Base-by-base conservation (phyloP, 208 protist species). In the Zelonia costaricensis region DNA sequence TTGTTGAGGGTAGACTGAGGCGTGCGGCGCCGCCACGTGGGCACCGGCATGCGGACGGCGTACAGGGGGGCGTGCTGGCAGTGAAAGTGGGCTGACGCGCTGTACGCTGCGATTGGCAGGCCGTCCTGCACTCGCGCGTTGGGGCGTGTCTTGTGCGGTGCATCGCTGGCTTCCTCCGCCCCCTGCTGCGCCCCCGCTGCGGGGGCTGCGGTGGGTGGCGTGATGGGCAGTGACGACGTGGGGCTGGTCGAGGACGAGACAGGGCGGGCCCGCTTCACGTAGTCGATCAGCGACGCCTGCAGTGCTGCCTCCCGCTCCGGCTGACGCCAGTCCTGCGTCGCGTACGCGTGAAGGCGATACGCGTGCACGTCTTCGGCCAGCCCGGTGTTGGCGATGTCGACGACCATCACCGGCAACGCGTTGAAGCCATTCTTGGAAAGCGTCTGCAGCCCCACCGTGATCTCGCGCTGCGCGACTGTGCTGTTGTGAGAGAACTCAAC, bases 31-130 rank as follows among this genome's bases (percentile, higher is more conserved):
- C 72, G 40, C 58, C 68, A 76, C 35, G 18, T 3, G 10, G 74
- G 68, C 8, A 75, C 57, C 18, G 48, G 53, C 7, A 72, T 42
- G 27, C 38, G 52, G 12, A 70, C 36, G 43, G 16, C 58, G 51
- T 81, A 81, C 7, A 76, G 54, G 15, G 75, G 69, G 2, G 69
- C 75, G 18, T 39, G 57, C 22, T 69, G 60, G 42, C 75, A 81
- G 61, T 81, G 75, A 25, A 73, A 73, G 27, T 54, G 52, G 22
- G 53, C n/a, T 20, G 60, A 4, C 12, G 53, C 42, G 60, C 75
- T 52, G 61, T 77, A 77, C 8, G 28, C 31, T 7, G 44, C 40
- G 10, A 49, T 55, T 1, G 69, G 75, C 62, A 77, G 44, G 1
- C 59, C 56, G 16, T 59, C 48, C 3, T 53, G 38, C 16, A 65